Conservation (phyloP, 192 early-diverging fungal genomes). For the Geranomyces variabilis region DNA sequence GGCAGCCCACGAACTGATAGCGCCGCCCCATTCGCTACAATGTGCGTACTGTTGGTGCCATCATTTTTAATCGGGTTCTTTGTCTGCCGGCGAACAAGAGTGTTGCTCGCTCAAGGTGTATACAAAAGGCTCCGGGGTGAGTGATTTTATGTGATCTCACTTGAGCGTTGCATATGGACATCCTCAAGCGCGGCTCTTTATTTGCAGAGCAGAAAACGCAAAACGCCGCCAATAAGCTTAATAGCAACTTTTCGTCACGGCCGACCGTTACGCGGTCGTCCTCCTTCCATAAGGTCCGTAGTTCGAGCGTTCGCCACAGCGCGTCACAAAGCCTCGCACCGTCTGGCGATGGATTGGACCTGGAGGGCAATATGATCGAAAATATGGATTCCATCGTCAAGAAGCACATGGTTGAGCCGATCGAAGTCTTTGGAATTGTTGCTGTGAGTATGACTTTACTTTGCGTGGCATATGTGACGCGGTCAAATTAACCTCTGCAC, state of each 20-base stretch:
- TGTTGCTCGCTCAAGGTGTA: neutral
- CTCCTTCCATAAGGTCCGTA: neutral
- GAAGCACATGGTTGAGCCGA: constrained; percentile 12
- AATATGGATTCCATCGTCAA: constrained; percentile 9
- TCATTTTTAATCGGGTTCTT: constrained; percentile 13
- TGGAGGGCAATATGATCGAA: constrained; percentile 1
- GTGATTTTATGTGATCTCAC: no score
- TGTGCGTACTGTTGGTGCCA: constrained; percentile 25
- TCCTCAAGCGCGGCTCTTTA: no score
- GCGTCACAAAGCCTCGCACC: neutral
- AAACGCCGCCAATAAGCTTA: no score
- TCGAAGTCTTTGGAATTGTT: neutral
- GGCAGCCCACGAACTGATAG: neutral
- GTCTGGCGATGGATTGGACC: neutral
- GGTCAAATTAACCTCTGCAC: neutral
- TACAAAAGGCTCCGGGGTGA: constrained; percentile 2
- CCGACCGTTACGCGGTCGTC: neutral
- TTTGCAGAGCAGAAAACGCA: no score
- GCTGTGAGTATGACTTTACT: no score
- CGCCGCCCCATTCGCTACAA: neutral
- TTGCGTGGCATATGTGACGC: no score
- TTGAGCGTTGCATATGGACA: no score
- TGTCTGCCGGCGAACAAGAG: neutral
- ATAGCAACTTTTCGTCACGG: no score
- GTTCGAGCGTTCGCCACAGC: neutral